Evolutionary conservation across 2,329 filamentous ascomycete species (phyloP).

Genomic region (Colletotrichum tropicale): DNA sequence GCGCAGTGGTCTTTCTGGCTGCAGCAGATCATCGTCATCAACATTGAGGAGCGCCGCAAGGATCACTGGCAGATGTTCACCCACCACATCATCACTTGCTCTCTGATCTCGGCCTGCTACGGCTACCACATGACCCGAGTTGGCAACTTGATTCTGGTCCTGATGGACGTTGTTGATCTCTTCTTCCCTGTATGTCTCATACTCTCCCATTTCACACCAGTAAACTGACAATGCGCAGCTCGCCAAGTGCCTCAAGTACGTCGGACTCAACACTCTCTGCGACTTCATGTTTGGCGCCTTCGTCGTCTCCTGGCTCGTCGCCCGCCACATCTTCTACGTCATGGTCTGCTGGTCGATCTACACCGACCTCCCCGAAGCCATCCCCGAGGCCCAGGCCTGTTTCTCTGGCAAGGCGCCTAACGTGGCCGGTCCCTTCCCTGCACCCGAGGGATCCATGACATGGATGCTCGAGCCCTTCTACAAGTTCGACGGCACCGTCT

Average conservation of each 20-base stretch:
- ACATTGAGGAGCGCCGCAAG: conserved; percentile 93
- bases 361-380: conserved; percentile 63
- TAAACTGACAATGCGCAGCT: conserved; percentile 52
- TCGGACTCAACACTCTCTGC: conserved; percentile 76
- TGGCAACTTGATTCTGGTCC: conserved; percentile 84
- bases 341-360: conserved; percentile 85
- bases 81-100: conserved; percentile 90
- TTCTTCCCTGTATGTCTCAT: conserved; percentile 74
- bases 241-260: conserved; percentile 93
- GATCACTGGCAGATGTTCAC: conserved; percentile 96
- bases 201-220: no score
- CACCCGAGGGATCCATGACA: conserved; percentile 54
- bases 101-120: conserved; percentile 82
- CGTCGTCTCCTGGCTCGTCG: conserved; percentile 82
- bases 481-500: conserved; percentile 74
- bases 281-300: conserved; percentile 86
- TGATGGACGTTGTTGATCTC: conserved; percentile 94
- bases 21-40: conserved; percentile 91
- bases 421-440: conserved; percentile 56
- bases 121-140: conserved; percentile 86
- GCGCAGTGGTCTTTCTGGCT: conserved; percentile 92
- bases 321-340: conserved; percentile 82
- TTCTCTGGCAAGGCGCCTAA: conserved; percentile 65
- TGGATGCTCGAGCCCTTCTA: conserved; percentile 78
- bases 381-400: conserved; percentile 66